Evolutionary conservation across 345 rosid genomes (phyloP), one percentile per base, ranked within the genome.

Genomic region (Citrus australasica): DNA sequence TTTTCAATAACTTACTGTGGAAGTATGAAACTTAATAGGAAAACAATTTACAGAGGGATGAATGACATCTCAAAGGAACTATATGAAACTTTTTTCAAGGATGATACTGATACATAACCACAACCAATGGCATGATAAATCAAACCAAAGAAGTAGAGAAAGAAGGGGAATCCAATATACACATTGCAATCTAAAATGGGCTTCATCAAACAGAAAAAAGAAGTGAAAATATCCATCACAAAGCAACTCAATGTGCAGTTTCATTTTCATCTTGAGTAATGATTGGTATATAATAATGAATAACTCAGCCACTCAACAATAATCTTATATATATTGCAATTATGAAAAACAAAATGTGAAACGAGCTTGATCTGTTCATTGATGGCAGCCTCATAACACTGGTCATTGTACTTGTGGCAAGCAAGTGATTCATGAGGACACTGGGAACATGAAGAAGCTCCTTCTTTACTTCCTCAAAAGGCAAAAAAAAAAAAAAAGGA

Each of bases 331-430:
- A 46, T 3, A 46, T 42, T 11, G 48, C 48, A 42, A 11, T 42
- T 42, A 42, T 42, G 48, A 42, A 42, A 42, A 27, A 9, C 27
- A 4, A 27, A 28, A 71, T 22, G 28, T 53, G 60, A 48, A 48
- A 82, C 82, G 62, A 64, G 91, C 98, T 92, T 94, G 89, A 94
- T 94, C 88, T 94, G 97, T 80, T 89, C 91, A 76, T 92, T 94
- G 21, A 94, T 76, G 8, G 93, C 94, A 25, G 27, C 27, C 27
- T 25, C 27, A 25, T 25, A 25, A 25, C 27, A 25, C 27, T 25
- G 89, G 4, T 87, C 89, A 0, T 71, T 16, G 19, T 10, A 61
- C 65, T 25, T 61, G 1, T 61, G 33, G 16, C 19, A 0, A 68
- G 93, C 97, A 42, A 94, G 92, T 76, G 95, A 91, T 53, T 65